phyloP scores from a whole-genome alignment of 2,329 filamentous ascomycete species.

The Trichoderma sp. region DNA sequence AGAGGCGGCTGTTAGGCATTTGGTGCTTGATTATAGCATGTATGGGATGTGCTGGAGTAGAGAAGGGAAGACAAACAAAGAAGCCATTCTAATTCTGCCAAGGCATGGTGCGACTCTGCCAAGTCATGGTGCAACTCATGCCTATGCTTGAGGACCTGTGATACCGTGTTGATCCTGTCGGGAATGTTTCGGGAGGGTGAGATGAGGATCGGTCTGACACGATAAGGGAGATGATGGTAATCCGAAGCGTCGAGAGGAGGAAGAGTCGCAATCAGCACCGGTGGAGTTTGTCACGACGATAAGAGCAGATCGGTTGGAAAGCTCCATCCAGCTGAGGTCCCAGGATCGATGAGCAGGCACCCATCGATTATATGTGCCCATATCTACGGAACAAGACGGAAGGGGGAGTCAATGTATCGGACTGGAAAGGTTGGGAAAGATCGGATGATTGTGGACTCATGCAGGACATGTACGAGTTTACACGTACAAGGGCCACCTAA shows the following conservation, averaged over 20 bases:
- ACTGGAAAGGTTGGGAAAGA: neutral
- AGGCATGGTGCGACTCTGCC: constrained; percentile 10
- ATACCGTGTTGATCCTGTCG: neutral
- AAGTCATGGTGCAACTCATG: neutral
- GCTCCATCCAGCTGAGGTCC: neutral
- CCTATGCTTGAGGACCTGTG: neutral
- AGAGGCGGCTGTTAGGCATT: constrained; percentile 23
- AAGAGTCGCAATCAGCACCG: constrained; percentile 9
- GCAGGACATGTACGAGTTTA: neutral
- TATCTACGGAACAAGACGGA: constrained; percentile 17
- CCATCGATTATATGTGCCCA: constrained; percentile 21
- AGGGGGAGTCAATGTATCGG: neutral
- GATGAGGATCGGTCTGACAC: constrained; percentile 4
- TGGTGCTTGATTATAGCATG: constrained; percentile 22
- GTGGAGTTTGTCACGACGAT: constrained; percentile 15
- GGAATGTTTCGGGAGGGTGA: neutral
- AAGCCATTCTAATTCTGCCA: constrained; percentile 8
- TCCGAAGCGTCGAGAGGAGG: neutral
- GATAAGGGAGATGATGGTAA: neutral
- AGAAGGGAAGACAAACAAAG: constrained; percentile 5
- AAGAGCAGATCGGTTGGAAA: neutral
- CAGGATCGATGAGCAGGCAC: neutral
- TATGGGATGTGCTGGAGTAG: constrained; percentile 8
- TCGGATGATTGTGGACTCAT: constrained; percentile 24
- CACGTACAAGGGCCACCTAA: too few species aligned